Conservation (phyloP, 495 filamentous ascomycete genomes). For the Hypoxylon trugodes region DNA sequence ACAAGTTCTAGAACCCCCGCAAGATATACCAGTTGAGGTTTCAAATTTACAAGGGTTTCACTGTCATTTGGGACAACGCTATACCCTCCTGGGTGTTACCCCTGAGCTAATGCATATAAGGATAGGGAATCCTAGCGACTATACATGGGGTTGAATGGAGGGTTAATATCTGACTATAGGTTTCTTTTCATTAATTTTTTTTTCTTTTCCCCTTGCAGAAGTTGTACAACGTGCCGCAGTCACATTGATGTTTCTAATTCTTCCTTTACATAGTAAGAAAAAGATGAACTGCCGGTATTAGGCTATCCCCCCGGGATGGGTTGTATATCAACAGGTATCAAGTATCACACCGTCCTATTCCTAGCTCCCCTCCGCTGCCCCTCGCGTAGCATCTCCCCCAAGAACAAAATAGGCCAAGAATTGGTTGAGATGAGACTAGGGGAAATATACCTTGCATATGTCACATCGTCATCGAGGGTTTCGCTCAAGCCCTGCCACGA, state of each 20-base stretch:
- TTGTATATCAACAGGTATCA: not conserved
- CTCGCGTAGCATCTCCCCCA: not conserved
- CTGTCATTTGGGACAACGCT: conserved; percentile 14
- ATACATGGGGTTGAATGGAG: not conserved
- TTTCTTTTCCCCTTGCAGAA: not conserved
- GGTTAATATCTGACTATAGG: conserved; percentile 12
- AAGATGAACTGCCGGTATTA: conserved; percentile 5
- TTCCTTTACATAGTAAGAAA: not conserved
- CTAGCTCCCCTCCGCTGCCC: not conserved
- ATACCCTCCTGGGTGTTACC: conserved; percentile 7
- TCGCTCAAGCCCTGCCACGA: conserved; percentile 12
- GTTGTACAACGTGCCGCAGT: not conserved
- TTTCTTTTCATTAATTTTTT: not conserved
- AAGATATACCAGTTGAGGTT: conserved; percentile 9
- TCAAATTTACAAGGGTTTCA: conserved; percentile 14
- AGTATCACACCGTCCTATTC: not conserved
- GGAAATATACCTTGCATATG: conserved; percentile 12
- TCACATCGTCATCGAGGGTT: conserved; percentile 13
- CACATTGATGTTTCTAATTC: not conserved
- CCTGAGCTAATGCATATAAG: conserved; percentile 34
- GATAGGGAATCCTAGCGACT: not conserved
- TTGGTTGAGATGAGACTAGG: conserved; percentile 13
- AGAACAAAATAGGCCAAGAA: conserved; percentile 16
- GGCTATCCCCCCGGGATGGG: conserved; percentile 7
- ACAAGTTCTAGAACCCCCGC: conserved; percentile 18